These are phyloP conservation scores for Camellia sinensis DNA, from an alignment of 148 eudicot genomes.

Conservation along the genomic window DNA sequence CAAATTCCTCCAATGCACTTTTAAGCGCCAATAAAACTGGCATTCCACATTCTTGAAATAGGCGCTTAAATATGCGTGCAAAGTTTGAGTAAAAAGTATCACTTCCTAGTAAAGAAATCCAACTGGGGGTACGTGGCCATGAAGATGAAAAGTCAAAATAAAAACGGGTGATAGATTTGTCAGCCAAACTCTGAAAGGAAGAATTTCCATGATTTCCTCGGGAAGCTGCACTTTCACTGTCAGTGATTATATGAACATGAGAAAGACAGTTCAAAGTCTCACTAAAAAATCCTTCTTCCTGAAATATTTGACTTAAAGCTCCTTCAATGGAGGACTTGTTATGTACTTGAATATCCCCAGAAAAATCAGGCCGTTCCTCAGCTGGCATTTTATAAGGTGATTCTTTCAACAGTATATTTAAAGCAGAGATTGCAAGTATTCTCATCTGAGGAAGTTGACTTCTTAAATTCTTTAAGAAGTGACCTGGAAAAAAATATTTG, in stretches of 20 bases:
- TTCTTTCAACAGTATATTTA: slow-evolving; percentile 83
- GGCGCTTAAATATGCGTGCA: slow-evolving; percentile 89
- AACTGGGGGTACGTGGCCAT: slow-evolving; percentile 99
- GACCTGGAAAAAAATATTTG: slow-evolving; percentile 57
- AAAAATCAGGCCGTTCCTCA: slow-evolving; percentile 28
- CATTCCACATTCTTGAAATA: slow-evolving; percentile 94
- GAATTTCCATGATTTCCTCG: slow-evolving; percentile 71
- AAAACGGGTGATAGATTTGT: slow-evolving; percentile 94
- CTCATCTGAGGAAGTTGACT: slow-evolving; percentile 98
- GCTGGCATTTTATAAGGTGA: slow-evolving; percentile 75
- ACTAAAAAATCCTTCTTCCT: slow-evolving; percentile 89
- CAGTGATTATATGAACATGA: slow-evolving; percentile 82
- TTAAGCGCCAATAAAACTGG: slow-evolving; percentile 65
- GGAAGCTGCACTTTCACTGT: slow-evolving; percentile 64
- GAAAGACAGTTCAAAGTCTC: slow-evolving; percentile 89
- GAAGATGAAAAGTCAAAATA: slow-evolving; percentile 95
- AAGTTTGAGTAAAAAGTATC: slow-evolving; percentile 95
- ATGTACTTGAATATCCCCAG: slow-evolving; percentile 34
- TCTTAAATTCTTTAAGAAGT: slow-evolving; percentile 82
- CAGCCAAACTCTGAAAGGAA: slow-evolving; percentile 90
- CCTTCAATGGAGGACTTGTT: slow-evolving; percentile 77
- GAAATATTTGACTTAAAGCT: slow-evolving; percentile 64
- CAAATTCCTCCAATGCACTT: slow-evolving; percentile 68
- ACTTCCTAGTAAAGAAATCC: slow-evolving; percentile 91
- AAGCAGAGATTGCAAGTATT: slow-evolving; percentile 95